These are phyloP conservation scores for Dioscorea zingiberensis DNA, from an alignment of 106 monocot genomes.

Conservation along the genomic window DNA sequence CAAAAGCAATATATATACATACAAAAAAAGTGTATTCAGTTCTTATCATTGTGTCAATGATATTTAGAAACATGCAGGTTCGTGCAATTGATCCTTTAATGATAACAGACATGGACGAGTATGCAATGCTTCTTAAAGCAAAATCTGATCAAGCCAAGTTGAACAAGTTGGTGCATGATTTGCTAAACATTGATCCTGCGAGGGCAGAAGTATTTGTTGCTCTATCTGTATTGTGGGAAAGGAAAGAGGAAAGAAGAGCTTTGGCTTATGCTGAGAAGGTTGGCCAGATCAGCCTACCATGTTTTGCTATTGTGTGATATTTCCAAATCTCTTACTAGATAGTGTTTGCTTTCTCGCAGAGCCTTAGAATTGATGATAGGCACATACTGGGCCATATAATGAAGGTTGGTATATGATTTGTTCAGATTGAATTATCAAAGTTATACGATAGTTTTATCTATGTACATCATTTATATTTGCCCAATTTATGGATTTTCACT, in stretches of 20 bases:
- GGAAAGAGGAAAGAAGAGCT: constrained; percentile 89
- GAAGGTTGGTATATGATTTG: constrained; percentile 46
- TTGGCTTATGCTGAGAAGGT: constrained; percentile 95
- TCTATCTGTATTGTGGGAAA: constrained; percentile 85
- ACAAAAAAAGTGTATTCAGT: not conserved
- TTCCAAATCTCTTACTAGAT: constrained; percentile 6
- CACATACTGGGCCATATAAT: constrained; percentile 85
- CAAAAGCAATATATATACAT: not conserved
- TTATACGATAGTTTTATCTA: not conserved
- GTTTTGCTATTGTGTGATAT: constrained; percentile 1
- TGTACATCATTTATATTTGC: not conserved
- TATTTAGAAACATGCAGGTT: constrained; percentile 38
- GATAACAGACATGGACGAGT: constrained; percentile 98
- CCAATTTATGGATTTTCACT: not conserved
- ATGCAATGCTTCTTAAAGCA: constrained; percentile 91
- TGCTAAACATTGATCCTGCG: constrained; percentile 77
- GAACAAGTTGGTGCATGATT: constrained; percentile 90
- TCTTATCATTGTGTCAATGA: not conserved
- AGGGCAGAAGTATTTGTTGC: constrained; percentile 84
- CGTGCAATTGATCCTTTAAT: constrained; percentile 85
- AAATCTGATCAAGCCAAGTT: constrained; percentile 75
- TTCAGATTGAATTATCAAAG: not conserved
- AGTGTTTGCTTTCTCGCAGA: constrained; percentile 41
- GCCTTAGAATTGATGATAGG: constrained; percentile 81
- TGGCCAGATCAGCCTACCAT: not conserved